Base-by-base conservation (phyloP, 768 basidiomycete genomes). In the Royoungia palumana region DNA sequence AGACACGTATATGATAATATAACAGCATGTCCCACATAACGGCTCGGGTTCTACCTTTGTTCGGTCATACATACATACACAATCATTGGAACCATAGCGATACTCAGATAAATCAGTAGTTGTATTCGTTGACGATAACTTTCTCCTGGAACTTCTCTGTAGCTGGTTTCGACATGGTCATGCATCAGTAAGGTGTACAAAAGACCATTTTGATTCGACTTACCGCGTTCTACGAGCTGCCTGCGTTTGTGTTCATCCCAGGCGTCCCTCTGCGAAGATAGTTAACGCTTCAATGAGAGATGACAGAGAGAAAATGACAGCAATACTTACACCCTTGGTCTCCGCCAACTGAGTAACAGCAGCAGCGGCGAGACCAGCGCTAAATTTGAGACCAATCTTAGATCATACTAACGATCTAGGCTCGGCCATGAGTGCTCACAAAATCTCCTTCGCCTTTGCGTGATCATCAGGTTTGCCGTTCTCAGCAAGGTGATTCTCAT, bases 391-490 rank as follows among this genome's bases (percentile, higher is more conserved):
- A 20, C 34, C 13, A 6, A 41, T 13, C 10, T 56, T 14, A 47
- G 13, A 32, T 48, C 9, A 40, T 24, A 1, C n/a, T n/a, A n/a
- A n/a, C 5, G 24, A 21, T 41, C 13, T 2, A 21, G 2, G 19
- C 35, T 6, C 5, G 39, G 38, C 4, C 4, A 6, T 12, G 8
- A 6, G n/a, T 19, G n/a, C 62, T 47, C 24, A 59, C 62, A 55
- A 0, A 16, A 65, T 0, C 17, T 61, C 53, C 40, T 66, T 56
- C 36, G 64, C 63, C 45, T 37, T 6, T 27, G 61, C 61, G 13
- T 66, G 61, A 6, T 1, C 34, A 12, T 46, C 46, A 25, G 61
- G 64, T n/a, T 50, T 16, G 27, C 63, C 64, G 1, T 61, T 51
- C n/a, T 0, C 1, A 1, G 42, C 51, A 1, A 22, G 0, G 30